These are phyloP conservation scores for Cerrena zonata DNA, from an alignment of 1,284 basidiomycete genomes.

Conservation along the genomic window DNA sequence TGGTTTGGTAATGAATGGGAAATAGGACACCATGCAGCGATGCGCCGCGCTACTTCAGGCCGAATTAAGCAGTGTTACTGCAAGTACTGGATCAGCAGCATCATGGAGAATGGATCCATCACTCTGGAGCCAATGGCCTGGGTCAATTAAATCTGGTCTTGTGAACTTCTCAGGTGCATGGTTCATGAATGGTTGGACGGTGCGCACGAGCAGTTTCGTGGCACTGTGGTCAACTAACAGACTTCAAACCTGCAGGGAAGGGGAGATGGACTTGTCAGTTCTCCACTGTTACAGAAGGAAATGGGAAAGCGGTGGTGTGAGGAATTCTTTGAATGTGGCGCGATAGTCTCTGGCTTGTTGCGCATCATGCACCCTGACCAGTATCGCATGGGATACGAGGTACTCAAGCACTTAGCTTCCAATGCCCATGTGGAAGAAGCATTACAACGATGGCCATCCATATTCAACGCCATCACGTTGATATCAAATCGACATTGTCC, in stretches of 20 bases:
- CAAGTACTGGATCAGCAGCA: background rate
- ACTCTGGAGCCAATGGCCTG: background rate
- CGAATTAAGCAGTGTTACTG: background rate
- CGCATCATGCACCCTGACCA: background rate
- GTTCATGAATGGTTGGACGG: background rate
- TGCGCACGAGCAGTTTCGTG: background rate
- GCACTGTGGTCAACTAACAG: background rate
- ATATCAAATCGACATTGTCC: background rate
- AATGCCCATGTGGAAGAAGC: background rate
- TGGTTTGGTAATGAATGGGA: too few species aligned
- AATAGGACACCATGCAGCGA: background rate
- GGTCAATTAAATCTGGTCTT: too few species aligned
- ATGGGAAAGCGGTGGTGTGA: background rate
- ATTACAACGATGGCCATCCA: background rate
- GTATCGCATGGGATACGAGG: too few species aligned
- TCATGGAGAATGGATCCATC: background rate
- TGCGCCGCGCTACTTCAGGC: background rate
- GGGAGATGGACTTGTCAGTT: too few species aligned
- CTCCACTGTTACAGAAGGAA: background rate
- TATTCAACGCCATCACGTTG: background rate
- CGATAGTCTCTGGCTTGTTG: background rate
- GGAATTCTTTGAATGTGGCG: background rate
- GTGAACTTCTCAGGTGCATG: too few species aligned
- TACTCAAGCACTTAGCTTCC: background rate
- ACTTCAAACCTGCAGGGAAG: background rate